A percentile compares a stretch with the other conserved stretches of the same genome.
These are phyloP conservation scores for Hirschfeldia incana DNA, from an alignment of 345 rosid species.

Conservation along the genomic window DNA sequence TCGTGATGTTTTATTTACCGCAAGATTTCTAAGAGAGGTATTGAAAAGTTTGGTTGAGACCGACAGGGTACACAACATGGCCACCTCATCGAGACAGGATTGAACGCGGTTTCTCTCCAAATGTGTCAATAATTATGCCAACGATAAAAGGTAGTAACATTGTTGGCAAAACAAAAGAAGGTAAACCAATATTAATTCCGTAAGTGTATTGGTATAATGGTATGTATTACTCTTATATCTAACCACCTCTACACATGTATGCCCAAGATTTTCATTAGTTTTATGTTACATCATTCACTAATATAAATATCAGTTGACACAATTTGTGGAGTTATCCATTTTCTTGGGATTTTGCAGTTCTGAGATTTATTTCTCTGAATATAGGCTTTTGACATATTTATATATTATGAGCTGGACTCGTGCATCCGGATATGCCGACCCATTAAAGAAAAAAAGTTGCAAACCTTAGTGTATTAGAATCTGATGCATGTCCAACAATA, in stretches of 20 bases:
- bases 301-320: not conserved
- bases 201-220: not conserved
- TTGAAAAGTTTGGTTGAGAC: conserved; percentile 1
- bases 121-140: conserved; percentile 24
- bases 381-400: too few species aligned
- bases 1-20: not conserved
- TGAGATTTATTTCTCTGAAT: not conserved
- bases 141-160: not conserved
- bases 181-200: not conserved
- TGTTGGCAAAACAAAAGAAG: not conserved
- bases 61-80: conserved; percentile 34
- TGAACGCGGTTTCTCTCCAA: conserved; percentile 37
- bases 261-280: not conserved
- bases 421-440: not conserved
- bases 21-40: conserved; percentile 10
- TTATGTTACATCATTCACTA: not conserved
- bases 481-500: not conserved
- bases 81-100: conserved; percentile 34
- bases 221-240: not conserved
- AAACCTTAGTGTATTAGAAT: not conserved
- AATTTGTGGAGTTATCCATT: not conserved
- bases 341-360: not conserved
- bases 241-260: not conserved
- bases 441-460: not conserved
- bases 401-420: not conserved